Evolutionary conservation across 371 early-diverging fungal species (phyloP).

Genomic region (Zancudomyces culisetae): DNA sequence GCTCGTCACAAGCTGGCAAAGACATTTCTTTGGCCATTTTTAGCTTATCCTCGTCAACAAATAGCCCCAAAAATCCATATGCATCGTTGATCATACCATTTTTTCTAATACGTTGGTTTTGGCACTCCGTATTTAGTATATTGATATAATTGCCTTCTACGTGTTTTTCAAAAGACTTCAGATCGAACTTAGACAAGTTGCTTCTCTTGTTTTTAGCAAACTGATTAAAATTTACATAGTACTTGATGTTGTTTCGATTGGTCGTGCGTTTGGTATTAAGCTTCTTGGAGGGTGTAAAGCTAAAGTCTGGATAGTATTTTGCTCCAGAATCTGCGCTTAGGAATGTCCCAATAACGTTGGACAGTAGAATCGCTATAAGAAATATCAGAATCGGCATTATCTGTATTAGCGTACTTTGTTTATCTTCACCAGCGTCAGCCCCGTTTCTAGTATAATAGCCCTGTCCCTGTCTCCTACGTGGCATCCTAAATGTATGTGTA

Average conservation of each 20-base stretch:
- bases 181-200: slow-evolving; percentile 10
- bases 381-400: slow-evolving; percentile 35
- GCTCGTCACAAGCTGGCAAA: slow-evolving; percentile 29
- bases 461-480: no score
- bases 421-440: background rate
- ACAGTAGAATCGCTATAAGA: slow-evolving; percentile 26
- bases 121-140: slow-evolving; percentile 22
- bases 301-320: slow-evolving; percentile 20
- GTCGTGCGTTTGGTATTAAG: slow-evolving; percentile 20
- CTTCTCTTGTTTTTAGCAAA: slow-evolving; percentile 10
- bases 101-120: slow-evolving; percentile 24
- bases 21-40: slow-evolving; percentile 24
- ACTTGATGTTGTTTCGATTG: slow-evolving; percentile 18
- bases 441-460: background rate
- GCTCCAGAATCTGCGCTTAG: slow-evolving; percentile 8
- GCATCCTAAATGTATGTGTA: slow-evolving; percentile 3
- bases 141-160: slow-evolving; percentile 27
- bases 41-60: slow-evolving; percentile 25
- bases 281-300: slow-evolving; percentile 12
- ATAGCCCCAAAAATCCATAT: slow-evolving; percentile 28
- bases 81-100: slow-evolving; percentile 22
- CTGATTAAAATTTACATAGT: slow-evolving; percentile 29
- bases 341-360: slow-evolving; percentile 23
- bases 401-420: slow-evolving; percentile 16
- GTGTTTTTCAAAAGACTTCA: slow-evolving; percentile 21